Evolutionary conservation across 2,329 filamentous ascomycete genomes (phyloP).

Genomic region (Pyrenophora graminea): DNA sequence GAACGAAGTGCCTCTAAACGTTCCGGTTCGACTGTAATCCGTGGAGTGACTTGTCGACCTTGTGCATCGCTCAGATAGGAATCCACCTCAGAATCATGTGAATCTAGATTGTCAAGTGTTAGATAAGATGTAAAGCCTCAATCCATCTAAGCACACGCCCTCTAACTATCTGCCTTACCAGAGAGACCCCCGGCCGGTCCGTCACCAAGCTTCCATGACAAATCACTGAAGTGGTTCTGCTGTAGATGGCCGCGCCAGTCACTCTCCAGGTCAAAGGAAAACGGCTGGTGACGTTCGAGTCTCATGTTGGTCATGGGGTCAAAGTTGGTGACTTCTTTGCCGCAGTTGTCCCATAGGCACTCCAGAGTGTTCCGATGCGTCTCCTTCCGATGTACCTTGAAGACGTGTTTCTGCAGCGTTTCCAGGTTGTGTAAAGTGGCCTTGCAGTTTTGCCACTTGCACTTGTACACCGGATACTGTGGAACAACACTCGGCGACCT

Average conservation of each 20-base stretch:
- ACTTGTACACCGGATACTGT: constrained; percentile 57
- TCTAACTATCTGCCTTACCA: constrained; percentile 54
- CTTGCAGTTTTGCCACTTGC: constrained; percentile 61
- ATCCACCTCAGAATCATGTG: constrained; percentile 51
- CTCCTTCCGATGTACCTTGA: constrained; percentile 57
- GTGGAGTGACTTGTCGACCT: constrained; percentile 55
- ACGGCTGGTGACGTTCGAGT: constrained; percentile 25
- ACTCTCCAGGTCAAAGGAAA: constrained; percentile 46
- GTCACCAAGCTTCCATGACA: constrained; percentile 64
- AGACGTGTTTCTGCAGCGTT: constrained; percentile 62
- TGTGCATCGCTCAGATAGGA: constrained; percentile 54
- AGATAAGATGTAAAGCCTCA: constrained; percentile 17
- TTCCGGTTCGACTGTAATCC: constrained; percentile 34
- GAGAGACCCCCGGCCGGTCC: constrained; percentile 59
- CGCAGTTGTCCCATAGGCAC: constrained; percentile 55
- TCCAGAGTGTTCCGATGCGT: constrained; percentile 44
- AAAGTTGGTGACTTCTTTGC: constrained; percentile 27
- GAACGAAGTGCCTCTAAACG: constrained; percentile 12
- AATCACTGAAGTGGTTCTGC: constrained; percentile 55
- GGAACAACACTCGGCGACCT: constrained; percentile 41
- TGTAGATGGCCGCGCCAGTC: constrained; percentile 59
- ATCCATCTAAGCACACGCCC: background rate
- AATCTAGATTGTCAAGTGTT: constrained; percentile 34
- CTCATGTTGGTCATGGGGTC: constrained; percentile 31
- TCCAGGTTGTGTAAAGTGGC: constrained; percentile 66